Evolutionary conservation across 2,329 filamentous ascomycete species (phyloP).

Genomic region (Aureobasidium sp.): DNA sequence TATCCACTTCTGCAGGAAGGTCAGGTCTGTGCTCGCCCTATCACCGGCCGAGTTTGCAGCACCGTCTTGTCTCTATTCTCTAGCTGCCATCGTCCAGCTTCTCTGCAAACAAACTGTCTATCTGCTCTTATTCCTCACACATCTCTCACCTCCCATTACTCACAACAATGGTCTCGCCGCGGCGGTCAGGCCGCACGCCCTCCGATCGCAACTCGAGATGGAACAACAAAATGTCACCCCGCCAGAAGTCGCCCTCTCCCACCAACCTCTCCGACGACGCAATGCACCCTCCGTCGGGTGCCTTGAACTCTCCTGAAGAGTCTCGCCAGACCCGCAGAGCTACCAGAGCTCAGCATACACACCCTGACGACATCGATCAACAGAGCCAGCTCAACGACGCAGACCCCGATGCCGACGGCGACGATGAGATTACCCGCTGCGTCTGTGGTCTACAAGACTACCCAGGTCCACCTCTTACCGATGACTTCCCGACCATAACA

Average conservation of each 20-base stretch:
- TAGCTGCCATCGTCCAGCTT: not conserved
- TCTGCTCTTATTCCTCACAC: not conserved
- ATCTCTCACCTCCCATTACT: not conserved
- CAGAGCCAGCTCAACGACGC: conserved; percentile 38
- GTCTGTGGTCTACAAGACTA: conserved; percentile 94
- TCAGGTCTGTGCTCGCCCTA: not conserved
- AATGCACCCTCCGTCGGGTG: conserved; percentile 40
- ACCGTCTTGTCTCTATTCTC: not conserved
- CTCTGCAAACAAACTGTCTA: not conserved
- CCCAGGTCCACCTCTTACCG: conserved; percentile 66
- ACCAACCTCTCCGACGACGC: conserved; percentile 61
- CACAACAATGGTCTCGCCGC: conserved; percentile 4
- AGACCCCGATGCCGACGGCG: conserved; percentile 63
- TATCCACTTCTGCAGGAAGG: not conserved
- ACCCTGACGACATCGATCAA: conserved; percentile 50
- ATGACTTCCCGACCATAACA: conserved; percentile 34
- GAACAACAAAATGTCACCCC: conserved; percentile 65
- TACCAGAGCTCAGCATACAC: conserved; percentile 61
- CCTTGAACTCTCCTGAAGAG: conserved; percentile 49
- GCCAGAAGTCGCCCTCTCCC: conserved; percentile 67
- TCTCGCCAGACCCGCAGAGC: conserved; percentile 67
- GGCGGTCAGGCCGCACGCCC: conserved; percentile 13
- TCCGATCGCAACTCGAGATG: conserved; percentile 64
- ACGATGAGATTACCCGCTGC: conserved; percentile 92
- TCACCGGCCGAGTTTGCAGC: conserved; percentile 2